A percentile compares a stretch with the other conserved stretches of the same genome.
These are phyloP conservation scores for Dimargaris xerosporica DNA, from an alignment of 192 early-diverging fungal genomes.

Conservation along the genomic window DNA sequence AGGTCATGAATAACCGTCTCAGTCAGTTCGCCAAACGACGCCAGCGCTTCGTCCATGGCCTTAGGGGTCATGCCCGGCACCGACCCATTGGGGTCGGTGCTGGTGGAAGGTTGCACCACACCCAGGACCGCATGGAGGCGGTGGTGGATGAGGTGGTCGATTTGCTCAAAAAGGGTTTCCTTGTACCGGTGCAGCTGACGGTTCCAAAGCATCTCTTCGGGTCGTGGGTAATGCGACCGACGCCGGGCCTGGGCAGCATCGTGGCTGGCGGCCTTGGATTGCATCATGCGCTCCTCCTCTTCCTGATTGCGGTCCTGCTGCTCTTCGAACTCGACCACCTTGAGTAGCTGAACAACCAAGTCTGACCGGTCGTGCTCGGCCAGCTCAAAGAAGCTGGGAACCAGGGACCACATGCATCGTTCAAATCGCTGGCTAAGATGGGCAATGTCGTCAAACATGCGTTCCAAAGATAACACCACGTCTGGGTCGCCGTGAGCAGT, in stretches of 20 bases:
- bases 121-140: constrained; percentile 27
- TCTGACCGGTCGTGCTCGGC: constrained; percentile 49
- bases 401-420: constrained; percentile 70
- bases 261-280: constrained; percentile 21
- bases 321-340: constrained; percentile 92
- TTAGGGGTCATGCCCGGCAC: constrained; percentile 12
- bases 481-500: constrained; percentile 45
- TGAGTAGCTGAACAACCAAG: constrained; percentile 76
- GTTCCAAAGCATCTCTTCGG: constrained; percentile 12
- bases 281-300: constrained; percentile 15
- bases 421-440: constrained; percentile 70
- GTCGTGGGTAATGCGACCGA: constrained; percentile 13
- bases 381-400: constrained; percentile 63
- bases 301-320: constrained; percentile 68
- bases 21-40: constrained; percentile 23
- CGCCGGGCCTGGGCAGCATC: constrained; percentile 14
- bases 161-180: constrained; percentile 22
- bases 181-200: constrained; percentile 24
- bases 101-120: constrained; percentile 19
- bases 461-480: constrained; percentile 64
- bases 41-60: constrained; percentile 30
- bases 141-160: constrained; percentile 24
- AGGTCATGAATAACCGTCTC: constrained; percentile 85
- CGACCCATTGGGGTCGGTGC: neutral
- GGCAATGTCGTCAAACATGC: constrained; percentile 78